phyloP scores from a whole-genome alignment of 2,329 filamentous ascomycete genomes.

The Sarocladiaceae sp. region DNA sequence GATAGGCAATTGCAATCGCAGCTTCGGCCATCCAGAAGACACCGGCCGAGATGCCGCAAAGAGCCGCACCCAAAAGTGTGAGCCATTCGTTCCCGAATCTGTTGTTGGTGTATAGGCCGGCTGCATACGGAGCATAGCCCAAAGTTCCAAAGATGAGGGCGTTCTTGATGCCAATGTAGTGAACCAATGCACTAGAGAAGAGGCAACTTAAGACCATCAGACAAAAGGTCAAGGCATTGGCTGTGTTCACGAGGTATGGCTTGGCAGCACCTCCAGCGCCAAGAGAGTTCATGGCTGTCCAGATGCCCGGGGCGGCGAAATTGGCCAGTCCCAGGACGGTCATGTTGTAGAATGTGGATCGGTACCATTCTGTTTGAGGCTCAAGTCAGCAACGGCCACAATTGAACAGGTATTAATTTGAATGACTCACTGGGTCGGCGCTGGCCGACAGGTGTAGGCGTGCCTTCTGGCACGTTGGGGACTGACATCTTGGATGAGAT shows the following conservation, averaged over 20 bases:
- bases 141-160: constrained; percentile 68
- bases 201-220: constrained; percentile 70
- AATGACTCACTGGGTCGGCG: too few relatives aligned
- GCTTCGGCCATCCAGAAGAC: constrained; percentile 75
- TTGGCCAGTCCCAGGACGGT: constrained; percentile 68
- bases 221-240: constrained; percentile 68
- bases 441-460: too few relatives aligned
- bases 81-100: constrained; percentile 67
- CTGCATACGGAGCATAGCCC: constrained; percentile 68
- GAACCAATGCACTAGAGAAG: constrained; percentile 60
- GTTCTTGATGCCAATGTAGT: constrained; percentile 66
- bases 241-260: constrained; percentile 64
- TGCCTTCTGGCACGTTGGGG: too few relatives aligned
- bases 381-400: neutral
- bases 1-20: constrained; percentile 68
- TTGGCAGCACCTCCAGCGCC: constrained; percentile 64
- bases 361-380: constrained; percentile 54
- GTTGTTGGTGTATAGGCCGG: constrained; percentile 69
- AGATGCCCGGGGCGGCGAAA: constrained; percentile 66
- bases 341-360: constrained; percentile 69
- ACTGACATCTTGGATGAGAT: too few relatives aligned
- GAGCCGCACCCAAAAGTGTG: constrained; percentile 60
- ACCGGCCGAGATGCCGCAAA: constrained; percentile 67
- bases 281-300: constrained; percentile 69
- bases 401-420: too few relatives aligned